Base-by-base conservation (phyloP, 345 rosid species). In the Angophora floribunda region DNA sequence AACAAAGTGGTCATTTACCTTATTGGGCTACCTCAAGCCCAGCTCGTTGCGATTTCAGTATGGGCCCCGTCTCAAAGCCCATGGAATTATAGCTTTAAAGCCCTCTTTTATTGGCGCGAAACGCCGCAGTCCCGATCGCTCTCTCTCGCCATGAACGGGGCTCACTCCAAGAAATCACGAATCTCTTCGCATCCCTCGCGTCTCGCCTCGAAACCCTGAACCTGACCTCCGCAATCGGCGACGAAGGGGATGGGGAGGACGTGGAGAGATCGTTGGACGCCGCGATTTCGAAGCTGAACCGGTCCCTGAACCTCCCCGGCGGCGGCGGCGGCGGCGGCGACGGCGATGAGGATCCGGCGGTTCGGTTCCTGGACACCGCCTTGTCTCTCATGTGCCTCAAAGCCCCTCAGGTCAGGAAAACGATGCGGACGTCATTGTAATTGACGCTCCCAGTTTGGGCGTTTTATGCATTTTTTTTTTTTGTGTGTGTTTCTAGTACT, bases 361-460 rank as follows among this genome's bases (percentile, higher is more conserved):
- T 92, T 91, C 90, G 92, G 89, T 93, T 95, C 94, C 89, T 96
- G 89, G 95, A 96, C 85, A 90, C 97, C 4, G 92, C 94, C 52
- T 91, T 95, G 50, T 95, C 98, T 41, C 92, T 94, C 87, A 91
- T 95, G 95, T 92, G 97, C 94, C 95, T 96, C 93, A 93, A 90
- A 85, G 93, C 96, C 24, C 94, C 97, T 65, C 93, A 94, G 95
- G 99, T 95, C 55, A 61, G 87, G 84, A 15, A 0, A 30, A 45
- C 13, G 14, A 78, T 88, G 36, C 70, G 32, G 13, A 59, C 13
- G 13, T 1, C 65, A 24, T n/a, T 12, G n/a, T 24, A 11, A 11
- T 24, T 59, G 65, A 9, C 4, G 65, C 24, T 59, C 24, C 28
- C 13, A 6, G 19, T 11, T 5, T 6, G 14, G 44, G 49, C 44